These are phyloP conservation scores for Yamadazyma sp. DNA, from an alignment of 805 yeast species.

Conservation along the genomic window DNA sequence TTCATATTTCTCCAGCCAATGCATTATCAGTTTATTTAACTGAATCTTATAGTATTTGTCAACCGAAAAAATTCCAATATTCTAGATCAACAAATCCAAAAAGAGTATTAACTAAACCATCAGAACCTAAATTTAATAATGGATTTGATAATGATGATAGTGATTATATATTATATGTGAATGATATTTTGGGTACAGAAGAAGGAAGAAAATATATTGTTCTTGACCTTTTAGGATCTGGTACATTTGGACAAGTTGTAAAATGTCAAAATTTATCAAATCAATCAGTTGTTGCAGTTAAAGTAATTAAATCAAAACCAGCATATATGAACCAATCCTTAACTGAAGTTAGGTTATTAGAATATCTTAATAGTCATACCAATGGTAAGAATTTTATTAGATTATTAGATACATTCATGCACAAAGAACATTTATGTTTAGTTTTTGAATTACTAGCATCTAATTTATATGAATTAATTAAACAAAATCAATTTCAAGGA, in stretches of 20 bases:
- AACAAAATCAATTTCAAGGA: slow-evolving; percentile 93
- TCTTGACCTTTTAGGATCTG: slow-evolving; percentile 88
- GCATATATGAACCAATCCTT: slow-evolving; percentile 89
- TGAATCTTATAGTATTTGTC: slow-evolving; percentile 80
- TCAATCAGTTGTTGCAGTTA: slow-evolving; percentile 89
- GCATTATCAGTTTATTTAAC: slow-evolving; percentile 78
- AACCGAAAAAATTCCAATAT: slow-evolving; percentile 73
- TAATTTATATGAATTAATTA: slow-evolving; percentile 83
- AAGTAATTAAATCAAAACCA: slow-evolving; percentile 88
- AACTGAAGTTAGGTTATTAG: slow-evolving; percentile 84
- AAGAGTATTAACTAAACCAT: slow-evolving; percentile 88
- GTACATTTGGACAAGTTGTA: slow-evolving; percentile 97
- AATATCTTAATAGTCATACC: slow-evolving; percentile 63
- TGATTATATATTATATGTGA: slow-evolving; percentile 90
- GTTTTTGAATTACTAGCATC: slow-evolving; percentile 89
- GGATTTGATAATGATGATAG: slow-evolving; percentile 86
- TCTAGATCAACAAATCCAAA: slow-evolving; percentile 84
- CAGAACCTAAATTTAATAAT: slow-evolving; percentile 74
- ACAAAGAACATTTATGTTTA: slow-evolving; percentile 86
- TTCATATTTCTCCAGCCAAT: slow-evolving; percentile 71
- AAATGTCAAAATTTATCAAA: slow-evolving; percentile 81
- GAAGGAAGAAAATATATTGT: slow-evolving; percentile 86
- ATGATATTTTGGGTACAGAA: slow-evolving; percentile 84
- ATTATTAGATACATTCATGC: slow-evolving; percentile 84
- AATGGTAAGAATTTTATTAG: slow-evolving; percentile 75